Percentiles rank a stretch among this genome's conserved stretches.
These are phyloP conservation scores for Hyphopichia pseudoburtonii DNA, from an alignment of 1,139 yeast species.

Conservation along the genomic window DNA sequence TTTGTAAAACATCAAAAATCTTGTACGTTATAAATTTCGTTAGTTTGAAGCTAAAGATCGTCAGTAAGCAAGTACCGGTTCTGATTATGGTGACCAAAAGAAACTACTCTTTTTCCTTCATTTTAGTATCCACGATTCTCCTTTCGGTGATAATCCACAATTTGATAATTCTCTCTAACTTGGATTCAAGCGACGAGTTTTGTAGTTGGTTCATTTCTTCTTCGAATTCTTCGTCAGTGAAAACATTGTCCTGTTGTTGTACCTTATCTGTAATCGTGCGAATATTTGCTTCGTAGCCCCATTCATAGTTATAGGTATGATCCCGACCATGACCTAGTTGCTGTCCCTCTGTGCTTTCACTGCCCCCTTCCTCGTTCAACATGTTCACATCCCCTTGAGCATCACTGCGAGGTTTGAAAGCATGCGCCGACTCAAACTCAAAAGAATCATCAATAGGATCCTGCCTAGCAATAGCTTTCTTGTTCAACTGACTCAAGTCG, in stretches of 20 bases:
- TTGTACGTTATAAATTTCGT: too few species aligned
- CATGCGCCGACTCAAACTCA: slow-evolving; percentile 10
- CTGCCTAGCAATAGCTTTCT: slow-evolving; percentile 4
- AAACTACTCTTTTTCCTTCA: not conserved
- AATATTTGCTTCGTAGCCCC: slow-evolving; percentile 11
- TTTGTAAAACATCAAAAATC: too few species aligned
- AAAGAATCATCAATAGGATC: slow-evolving; percentile 7
- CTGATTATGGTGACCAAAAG: too few species aligned
- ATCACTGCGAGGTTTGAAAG: not conserved
- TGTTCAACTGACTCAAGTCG: slow-evolving; percentile 13
- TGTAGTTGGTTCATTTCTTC: slow-evolving; percentile 26
- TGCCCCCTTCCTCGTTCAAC: slow-evolving; percentile 9
- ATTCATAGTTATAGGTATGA: too few species aligned
- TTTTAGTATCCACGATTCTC: slow-evolving; percentile 15
- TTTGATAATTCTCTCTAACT: slow-evolving; percentile 54
- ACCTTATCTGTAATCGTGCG: slow-evolving; percentile 6
- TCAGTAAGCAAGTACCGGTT: too few species aligned
- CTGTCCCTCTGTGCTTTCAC: slow-evolving; percentile 3
- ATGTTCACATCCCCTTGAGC: slow-evolving; percentile 12
- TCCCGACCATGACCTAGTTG: slow-evolving; percentile 3
- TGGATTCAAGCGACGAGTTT: slow-evolving; percentile 40
- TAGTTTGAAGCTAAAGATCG: too few species aligned
- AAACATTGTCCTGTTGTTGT: slow-evolving; percentile 10
- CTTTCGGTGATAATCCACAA: slow-evolving; percentile 65
- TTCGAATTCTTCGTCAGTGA: slow-evolving; percentile 21